These are phyloP conservation scores for Termitomyces sp. DNA, from an alignment of 768 basidiomycete genomes.

Conservation along the genomic window DNA sequence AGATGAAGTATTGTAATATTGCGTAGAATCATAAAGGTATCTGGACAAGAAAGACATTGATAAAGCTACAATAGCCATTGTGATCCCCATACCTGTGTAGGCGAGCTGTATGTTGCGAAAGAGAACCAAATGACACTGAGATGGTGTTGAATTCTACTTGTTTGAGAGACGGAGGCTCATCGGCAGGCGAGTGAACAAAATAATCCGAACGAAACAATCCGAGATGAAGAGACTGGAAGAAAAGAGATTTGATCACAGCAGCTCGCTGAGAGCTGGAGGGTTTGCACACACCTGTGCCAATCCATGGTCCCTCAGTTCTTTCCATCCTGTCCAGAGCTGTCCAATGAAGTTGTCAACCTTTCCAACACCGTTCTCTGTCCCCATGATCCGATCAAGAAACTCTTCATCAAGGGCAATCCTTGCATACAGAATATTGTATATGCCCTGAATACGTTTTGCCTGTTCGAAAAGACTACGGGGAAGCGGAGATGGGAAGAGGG, in stretches of 20 bases:
- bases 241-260: not conserved
- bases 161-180: conserved; percentile 50
- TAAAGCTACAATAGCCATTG: not conserved
- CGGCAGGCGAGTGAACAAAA: conserved; percentile 58
- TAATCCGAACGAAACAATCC: conserved; percentile 96
- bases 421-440: conserved; percentile 85
- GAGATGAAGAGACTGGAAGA: conserved; percentile 67
- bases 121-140: conserved; percentile 81
- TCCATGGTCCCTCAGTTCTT: conserved; percentile 60
- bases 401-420: conserved; percentile 71
- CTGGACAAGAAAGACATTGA: conserved; percentile 29
- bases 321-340: conserved; percentile 85
- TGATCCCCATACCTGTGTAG: conserved; percentile 62
- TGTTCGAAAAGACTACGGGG: conserved; percentile 65
- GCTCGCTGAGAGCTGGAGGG: not conserved
- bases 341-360: conserved; percentile 86
- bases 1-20: conserved; percentile 60
- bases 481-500: conserved; percentile 84
- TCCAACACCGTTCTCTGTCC: conserved; percentile 68
- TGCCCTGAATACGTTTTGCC: conserved; percentile 61
- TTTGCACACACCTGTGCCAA: conserved; percentile 33
- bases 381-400: conserved; percentile 85
- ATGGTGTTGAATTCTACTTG: conserved; percentile 99
- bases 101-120: conserved; percentile 62
- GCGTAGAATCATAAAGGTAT: conserved; percentile 59